These are phyloP conservation scores for Moringa oleifera DNA, from an alignment of 345 rosid genomes.

Conservation along the genomic window DNA sequence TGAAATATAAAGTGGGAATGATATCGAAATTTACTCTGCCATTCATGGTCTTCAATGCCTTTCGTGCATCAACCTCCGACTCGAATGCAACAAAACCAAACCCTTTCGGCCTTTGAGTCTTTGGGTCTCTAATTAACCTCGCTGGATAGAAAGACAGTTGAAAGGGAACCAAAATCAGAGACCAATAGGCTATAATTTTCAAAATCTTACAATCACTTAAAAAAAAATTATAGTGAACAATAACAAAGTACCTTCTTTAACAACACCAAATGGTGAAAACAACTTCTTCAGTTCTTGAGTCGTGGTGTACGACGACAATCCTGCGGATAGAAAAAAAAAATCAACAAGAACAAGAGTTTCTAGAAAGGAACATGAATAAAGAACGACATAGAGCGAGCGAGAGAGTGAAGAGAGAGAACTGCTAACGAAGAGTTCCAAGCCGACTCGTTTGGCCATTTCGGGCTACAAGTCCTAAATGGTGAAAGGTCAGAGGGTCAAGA, in stretches of 20 bases:
- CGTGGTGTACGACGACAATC: slow-evolving; percentile 32
- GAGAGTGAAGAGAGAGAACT: slow-evolving; percentile 23
- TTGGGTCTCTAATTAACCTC: slow-evolving; percentile 39
- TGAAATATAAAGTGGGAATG: not conserved
- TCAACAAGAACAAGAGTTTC: not conserved
- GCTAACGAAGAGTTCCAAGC: slow-evolving; percentile 50
- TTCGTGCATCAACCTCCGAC: slow-evolving; percentile 47
- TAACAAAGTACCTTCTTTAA: slow-evolving; percentile 27
- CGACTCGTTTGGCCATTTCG: slow-evolving; percentile 34
- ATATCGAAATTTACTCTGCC: slow-evolving; percentile 40
- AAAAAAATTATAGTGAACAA: not conserved
- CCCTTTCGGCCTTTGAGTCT: slow-evolving; percentile 61
- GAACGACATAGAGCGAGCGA: not conserved
- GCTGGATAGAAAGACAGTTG: slow-evolving; percentile 25
- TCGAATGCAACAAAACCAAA: slow-evolving; percentile 63
- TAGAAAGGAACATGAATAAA: not conserved
- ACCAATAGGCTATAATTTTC: not conserved
- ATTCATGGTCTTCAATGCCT: slow-evolving; percentile 56
- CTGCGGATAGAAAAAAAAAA: slow-evolving; percentile 13
- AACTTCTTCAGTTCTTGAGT: slow-evolving; percentile 20
- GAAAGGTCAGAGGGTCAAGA: not conserved
- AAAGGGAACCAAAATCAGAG: not conserved
- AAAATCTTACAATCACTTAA: not conserved
- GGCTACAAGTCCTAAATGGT: not conserved
- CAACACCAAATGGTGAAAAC: slow-evolving; percentile 41